Base-by-base conservation (phyloP, 495 filamentous ascomycete genomes). In the Penicillium angulare region DNA sequence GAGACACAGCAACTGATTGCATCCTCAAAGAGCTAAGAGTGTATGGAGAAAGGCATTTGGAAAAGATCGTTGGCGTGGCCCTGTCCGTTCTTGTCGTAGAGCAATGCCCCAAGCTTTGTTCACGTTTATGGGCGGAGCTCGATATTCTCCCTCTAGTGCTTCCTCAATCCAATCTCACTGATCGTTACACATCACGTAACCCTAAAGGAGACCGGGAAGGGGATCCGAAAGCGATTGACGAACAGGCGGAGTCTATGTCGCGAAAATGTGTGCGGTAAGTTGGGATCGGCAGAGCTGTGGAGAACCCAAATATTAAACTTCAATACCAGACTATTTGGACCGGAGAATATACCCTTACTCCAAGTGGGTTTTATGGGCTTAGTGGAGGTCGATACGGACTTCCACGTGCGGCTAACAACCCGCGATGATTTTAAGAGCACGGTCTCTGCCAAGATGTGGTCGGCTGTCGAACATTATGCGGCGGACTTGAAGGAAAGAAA, bases 181-280 rank as follows among this genome's bases (percentile, higher is more conserved):
- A 70, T 2, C 47, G 64, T 1, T 56, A 52, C 39, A 60, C 41
- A 2, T 50, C 27, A 35, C 49, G 16, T 29, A 49, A 21, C 20
- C 56, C 15, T 36, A 27, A 29, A 38, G 36, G 6, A 34, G 12
- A 17, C 31, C 22, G 0, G 26, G 50, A 61, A 13, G 79, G 79
- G 77, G 71, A 80, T 31, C 63, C 68, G 6, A 83, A 81, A 55
- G 66, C 77, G 31, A 78, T 90, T 10, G 90, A 92, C 53, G 90
- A 95, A 60, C 86, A 92, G 65, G 88, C 90, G 2, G 90, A 95
- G 59, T 88, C 88, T 0, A 88, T 92, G 82, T 86, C 84, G 3
- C 78, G 89, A 23, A 92, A 92, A 73, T 90, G 86, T 61, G 79
- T 90, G 35, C 80, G 85, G 84, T 86, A 61, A 47, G 76, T 63